Conservation (phyloP, 345 rosid species). For the Salix purpurea region DNA sequence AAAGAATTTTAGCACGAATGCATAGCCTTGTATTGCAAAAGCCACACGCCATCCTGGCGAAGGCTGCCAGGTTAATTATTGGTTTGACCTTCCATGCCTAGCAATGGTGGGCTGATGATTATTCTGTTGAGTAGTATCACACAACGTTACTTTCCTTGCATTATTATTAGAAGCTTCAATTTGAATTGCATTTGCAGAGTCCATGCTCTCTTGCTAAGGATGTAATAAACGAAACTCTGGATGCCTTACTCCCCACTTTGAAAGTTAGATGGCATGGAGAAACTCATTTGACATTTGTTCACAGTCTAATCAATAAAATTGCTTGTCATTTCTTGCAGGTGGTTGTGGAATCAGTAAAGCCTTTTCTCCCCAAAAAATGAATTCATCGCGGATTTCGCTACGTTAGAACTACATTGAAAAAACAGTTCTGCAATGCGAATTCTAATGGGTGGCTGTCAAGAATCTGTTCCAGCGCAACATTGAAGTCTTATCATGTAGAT, state of each 20-base stretch:
- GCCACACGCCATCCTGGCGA: not conserved
- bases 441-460: not conserved
- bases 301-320: not conserved
- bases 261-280: not conserved
- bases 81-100: not conserved
- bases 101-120: not conserved
- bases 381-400: not conserved
- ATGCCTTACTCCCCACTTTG: not conserved
- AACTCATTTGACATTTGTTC: not conserved
- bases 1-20: not conserved
- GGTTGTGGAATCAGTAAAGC: slow-evolving; percentile 26
- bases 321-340: slow-evolving; percentile 13
- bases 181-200: not conserved
- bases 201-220: not conserved
- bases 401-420: not conserved
- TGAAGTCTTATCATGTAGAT: not conserved
- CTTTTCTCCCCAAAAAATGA: slow-evolving; percentile 21
- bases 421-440: not conserved
- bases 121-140: not conserved
- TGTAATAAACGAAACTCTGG: not conserved
- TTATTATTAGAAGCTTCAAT: not conserved
- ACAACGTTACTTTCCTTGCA: not conserved
- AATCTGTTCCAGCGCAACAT: not conserved
- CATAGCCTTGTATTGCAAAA: not conserved
- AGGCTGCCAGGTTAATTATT: not conserved